phyloP scores from a whole-genome alignment of 2,329 filamentous ascomycete genomes.

The Alternaria sp. region DNA sequence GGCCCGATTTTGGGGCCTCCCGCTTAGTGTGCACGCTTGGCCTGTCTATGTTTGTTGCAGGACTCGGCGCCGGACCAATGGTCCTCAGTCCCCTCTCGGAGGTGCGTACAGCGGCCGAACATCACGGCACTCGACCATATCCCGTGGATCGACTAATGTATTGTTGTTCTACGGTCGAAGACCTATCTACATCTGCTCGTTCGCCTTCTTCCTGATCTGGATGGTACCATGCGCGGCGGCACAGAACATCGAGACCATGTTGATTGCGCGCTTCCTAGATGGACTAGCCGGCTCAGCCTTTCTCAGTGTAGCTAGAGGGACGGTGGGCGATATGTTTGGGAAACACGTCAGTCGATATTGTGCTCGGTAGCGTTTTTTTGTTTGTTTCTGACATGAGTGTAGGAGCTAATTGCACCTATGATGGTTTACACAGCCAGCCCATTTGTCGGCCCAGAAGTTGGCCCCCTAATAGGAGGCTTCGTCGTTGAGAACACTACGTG shows the following conservation, averaged over 20 bases:
- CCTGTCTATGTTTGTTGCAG: conserved; percentile 82
- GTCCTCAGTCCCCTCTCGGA: conserved; percentile 63
- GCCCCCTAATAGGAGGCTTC: conserved; percentile 75
- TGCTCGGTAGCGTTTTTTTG: not conserved
- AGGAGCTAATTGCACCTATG: conserved; percentile 80
- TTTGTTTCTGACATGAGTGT: conserved; percentile 18
- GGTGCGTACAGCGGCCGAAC: conserved; percentile 38
- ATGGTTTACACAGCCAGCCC: conserved; percentile 68
- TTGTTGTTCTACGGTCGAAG: conserved; percentile 78
- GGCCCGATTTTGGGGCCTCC: conserved; percentile 75
- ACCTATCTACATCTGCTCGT: conserved; percentile 80
- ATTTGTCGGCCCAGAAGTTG: conserved; percentile 66
- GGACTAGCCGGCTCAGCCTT: conserved; percentile 73
- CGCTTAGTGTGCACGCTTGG: conserved; percentile 79
- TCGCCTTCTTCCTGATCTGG: conserved; percentile 78
- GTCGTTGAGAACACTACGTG: conserved; percentile 79
- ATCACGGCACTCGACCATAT: conserved; percentile 1
- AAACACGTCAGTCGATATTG: conserved; percentile 40
- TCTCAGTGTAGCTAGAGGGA: conserved; percentile 78
- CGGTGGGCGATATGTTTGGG: conserved; percentile 72
- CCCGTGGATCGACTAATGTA: conserved; percentile 2
- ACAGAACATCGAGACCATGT: conserved; percentile 80
- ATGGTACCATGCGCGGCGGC: conserved; percentile 82
- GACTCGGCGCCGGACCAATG: conserved; percentile 68
- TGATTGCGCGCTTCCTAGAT: conserved; percentile 79